Base-by-base conservation (phyloP, 495 filamentous ascomycete species). In the Hapsidospora chrysogenum region DNA sequence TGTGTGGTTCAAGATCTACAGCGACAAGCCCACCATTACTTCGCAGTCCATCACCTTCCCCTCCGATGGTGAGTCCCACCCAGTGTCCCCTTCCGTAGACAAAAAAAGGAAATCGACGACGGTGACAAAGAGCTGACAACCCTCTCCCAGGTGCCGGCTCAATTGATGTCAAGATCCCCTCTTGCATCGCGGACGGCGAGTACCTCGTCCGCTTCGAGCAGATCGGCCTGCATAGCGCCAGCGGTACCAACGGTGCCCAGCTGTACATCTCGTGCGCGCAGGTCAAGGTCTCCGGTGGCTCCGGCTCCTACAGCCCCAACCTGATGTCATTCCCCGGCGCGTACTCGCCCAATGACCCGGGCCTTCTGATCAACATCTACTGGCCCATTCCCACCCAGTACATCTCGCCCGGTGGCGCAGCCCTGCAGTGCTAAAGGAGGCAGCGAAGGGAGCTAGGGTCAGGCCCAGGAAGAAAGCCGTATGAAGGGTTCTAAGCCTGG, bases 161-260 rank as follows among this genome's bases (percentile, higher is more conserved):
- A 14, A 43, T 71, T 33, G 42, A 50, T 35, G 60, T 71, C 39
- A 57, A 37, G 13, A 61, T 71, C 36, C 69, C 67, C 20, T 47
- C 56, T 22, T 59, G 57, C 31, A 52, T 70, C 5, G 55, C 59
- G 3, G 47, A 63, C 23, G 70, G 70, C 34, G 61, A 72, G 30
- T 76, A 76, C 50, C 63, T 78, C 13, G 51, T 75, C 29, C 61
- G 70, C 7, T 61, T 65, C 16, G 73, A 76, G 53, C 67, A 72
- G 40, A 63, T 75, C 25, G 68, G 59, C 2, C 56, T 70, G 9
- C 66, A 73, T 42, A 45, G 43, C 25, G 70, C 67, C 10, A 40
- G 44, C 29, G 29, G 44, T 4, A 45, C 44, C 13, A 56, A 54
- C 17, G 66, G 66, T 15, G 66, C 71, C 1, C 68, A 73, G 50